Evolutionary conservation across 805 yeast genomes (phyloP).

Genomic region (Yamadazyma olivae): DNA sequence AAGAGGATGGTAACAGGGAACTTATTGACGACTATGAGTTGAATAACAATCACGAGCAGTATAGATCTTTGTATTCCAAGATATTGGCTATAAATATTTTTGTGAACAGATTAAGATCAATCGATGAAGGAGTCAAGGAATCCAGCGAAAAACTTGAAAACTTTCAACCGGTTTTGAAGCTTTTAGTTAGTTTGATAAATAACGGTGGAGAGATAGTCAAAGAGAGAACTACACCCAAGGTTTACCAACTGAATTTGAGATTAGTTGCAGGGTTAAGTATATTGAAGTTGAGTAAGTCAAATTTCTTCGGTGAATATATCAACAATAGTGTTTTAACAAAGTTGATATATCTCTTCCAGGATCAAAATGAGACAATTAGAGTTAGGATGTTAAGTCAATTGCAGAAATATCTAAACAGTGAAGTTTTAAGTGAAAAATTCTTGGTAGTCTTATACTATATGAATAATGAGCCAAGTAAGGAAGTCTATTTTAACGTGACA

Average conservation of each 20-base stretch:
- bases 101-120: conserved; percentile 2
- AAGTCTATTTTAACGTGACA: conserved; percentile 46
- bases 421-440: conserved; percentile 59
- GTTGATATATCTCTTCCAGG: conserved; percentile 61
- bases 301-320: conserved; percentile 51
- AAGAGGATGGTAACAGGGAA: conserved; percentile 7
- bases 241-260: conserved; percentile 59
- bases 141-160: conserved; percentile 34
- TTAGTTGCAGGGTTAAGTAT: conserved; percentile 65
- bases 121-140: background rate
- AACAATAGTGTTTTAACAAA: conserved; percentile 50
- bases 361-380: conserved; percentile 60
- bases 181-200: conserved; percentile 62
- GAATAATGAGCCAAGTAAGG: conserved; percentile 69
- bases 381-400: conserved; percentile 45
- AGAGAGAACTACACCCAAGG: conserved; percentile 54
- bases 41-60: background rate
- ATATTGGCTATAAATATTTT: conserved; percentile 4
- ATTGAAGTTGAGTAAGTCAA: conserved; percentile 59
- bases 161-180: conserved; percentile 63
- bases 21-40: conserved; percentile 13
- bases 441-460: conserved; percentile 65
- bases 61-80: background rate
- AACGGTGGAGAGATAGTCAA: conserved; percentile 76
- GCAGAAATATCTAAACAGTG: conserved; percentile 49